Base-by-base conservation (phyloP, 2,329 filamentous ascomycete species). In the Cladosporium oxysporum region DNA sequence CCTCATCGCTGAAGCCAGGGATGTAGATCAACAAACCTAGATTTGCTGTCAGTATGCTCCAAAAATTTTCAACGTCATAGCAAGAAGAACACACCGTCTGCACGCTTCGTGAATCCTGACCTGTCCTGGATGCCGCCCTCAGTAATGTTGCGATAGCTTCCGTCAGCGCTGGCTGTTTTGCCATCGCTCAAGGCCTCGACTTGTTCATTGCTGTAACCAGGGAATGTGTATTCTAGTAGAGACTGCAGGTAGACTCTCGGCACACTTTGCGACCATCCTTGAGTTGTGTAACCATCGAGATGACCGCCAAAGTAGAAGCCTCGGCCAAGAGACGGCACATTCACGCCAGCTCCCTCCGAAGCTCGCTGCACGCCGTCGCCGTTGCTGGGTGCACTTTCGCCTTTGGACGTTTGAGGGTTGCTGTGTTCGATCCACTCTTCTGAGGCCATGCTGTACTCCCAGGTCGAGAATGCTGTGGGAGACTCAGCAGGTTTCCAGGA, bases 231-330 rank as follows among this genome's bases (percentile, higher is more conserved):
- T 73, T 93, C 90, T 16, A 92, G 79, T 33, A 93, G 79, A 55
- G 88, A 91, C 77, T 89, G 91, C 52, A 93, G 78, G 74, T 93
- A 93, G 0, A 92, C 81, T 5, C 90, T 82, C 0, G 81, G 78
- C 26, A 87, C 82, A 62, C 86, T 83, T 60, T 85, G 84, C n/a
- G 87, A 88, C 91, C 91, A 93, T 14, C 87, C 90, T 69, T 82
- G 76, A 1, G 85, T 87, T 0, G 85, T 88, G 67, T 85, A 84
- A 29, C 80, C 82, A 74, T 93, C 90, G 6, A 91, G 79, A 76
- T 93, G 91, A 0, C 91, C 91, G 29, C 90, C 91, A 77, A 93
- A 93, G 75, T 92, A 93, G 82, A 88, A 93, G 35, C 89, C 91
- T 57, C 89, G 79, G 0, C 90, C 90, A 0, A 92, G 78, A 63